Conservation (phyloP, 345 rosid species). For the Salix caprea region DNA sequence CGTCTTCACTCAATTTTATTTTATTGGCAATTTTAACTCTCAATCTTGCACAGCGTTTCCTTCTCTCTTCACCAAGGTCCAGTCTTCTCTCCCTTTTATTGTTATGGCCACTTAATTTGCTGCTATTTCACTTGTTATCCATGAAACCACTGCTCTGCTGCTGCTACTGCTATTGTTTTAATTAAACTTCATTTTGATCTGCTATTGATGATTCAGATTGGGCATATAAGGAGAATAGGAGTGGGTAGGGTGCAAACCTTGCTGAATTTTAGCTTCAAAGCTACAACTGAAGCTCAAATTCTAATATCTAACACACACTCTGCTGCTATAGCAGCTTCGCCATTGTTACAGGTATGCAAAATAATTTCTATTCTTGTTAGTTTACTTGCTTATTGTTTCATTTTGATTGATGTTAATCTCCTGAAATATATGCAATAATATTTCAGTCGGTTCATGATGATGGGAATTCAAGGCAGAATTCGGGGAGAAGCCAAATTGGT, state of each 20-base stretch:
- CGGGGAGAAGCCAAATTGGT: slow-evolving; percentile 41
- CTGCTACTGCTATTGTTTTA: background rate
- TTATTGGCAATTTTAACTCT: background rate
- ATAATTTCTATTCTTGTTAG: background rate
- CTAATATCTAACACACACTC: background rate
- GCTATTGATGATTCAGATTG: slow-evolving; percentile 8
- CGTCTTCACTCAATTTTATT: background rate
- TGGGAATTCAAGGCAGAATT: slow-evolving; percentile 21
- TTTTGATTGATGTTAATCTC: background rate
- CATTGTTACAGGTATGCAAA: slow-evolving; percentile 15
- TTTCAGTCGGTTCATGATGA: slow-evolving; percentile 7
- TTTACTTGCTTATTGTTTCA: background rate
- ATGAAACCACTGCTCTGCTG: background rate
- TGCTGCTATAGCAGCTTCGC: slow-evolving; percentile 2
- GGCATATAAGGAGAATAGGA: slow-evolving; percentile 10
- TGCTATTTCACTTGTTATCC: background rate
- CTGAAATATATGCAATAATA: background rate
- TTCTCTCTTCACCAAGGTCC: background rate
- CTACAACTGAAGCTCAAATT: slow-evolving; percentile 14
- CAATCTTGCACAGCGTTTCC: background rate
- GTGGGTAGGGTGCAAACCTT: slow-evolving; percentile 10
- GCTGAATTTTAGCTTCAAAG: slow-evolving; percentile 11
- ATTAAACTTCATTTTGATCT: background rate
- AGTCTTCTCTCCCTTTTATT: background rate
- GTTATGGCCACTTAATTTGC: background rate